phyloP scores from a whole-genome alignment of 75 land plant genomes.

The Larix kaempferi region DNA sequence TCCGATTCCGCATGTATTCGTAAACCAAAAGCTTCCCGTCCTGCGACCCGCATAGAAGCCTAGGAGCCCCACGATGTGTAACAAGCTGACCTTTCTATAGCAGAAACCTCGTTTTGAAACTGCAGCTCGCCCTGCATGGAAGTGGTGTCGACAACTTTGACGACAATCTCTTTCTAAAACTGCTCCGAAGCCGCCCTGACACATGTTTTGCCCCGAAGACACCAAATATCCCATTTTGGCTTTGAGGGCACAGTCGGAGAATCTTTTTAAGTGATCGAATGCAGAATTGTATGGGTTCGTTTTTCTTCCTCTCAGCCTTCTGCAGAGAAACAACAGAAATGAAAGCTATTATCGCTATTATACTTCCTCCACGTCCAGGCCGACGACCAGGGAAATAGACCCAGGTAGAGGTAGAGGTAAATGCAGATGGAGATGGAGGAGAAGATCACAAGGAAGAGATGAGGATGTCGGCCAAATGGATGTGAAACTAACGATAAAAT shows the following conservation, averaged over 20 bases:
- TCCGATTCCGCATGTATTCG: slow-evolving; percentile 79
- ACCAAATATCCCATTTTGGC: slow-evolving; percentile 59
- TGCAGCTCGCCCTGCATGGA: slow-evolving; percentile 95
- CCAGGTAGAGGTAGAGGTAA: no score
- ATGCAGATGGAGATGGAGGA: no score
- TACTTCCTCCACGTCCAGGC: not conserved
- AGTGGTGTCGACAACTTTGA: slow-evolving; percentile 76
- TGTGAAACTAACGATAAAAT: no score
- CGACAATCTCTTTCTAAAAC: slow-evolving; percentile 75
- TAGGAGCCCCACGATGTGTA: slow-evolving; percentile 47
- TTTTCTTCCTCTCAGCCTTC: not conserved
- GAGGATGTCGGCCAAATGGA: no score
- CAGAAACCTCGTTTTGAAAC: slow-evolving; percentile 85
- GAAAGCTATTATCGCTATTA: not conserved
- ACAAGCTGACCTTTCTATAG: slow-evolving; percentile 34
- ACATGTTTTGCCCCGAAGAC: slow-evolving; percentile 36
- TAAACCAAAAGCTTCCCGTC: slow-evolving; percentile 63
- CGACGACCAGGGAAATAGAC: not conserved
- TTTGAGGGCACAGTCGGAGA: slow-evolving; percentile 64
- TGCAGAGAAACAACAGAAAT: not conserved
- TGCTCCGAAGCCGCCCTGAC: slow-evolving; percentile 91
- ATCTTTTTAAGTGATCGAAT: slow-evolving; percentile 24
- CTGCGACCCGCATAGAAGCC: slow-evolving; percentile 58
- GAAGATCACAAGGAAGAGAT: no score
- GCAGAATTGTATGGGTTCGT: not conserved